Evolutionary conservation across 495 filamentous ascomycete genomes (phyloP).

Genomic region (Tuber calosporum): DNA sequence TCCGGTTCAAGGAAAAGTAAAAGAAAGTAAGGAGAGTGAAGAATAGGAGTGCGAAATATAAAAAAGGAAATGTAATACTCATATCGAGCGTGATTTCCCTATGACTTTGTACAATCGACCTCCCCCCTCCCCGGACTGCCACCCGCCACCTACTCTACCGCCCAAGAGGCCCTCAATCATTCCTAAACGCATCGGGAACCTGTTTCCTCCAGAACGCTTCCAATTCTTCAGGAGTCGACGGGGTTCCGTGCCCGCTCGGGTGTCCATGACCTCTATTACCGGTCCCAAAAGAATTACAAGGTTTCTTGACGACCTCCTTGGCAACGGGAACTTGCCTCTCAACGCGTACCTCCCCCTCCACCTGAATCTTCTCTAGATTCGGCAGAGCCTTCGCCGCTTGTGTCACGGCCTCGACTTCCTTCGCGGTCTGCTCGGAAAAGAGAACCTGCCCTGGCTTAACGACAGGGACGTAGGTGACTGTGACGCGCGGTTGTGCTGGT

Average conservation of each 20-base stretch:
- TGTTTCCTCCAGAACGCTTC: constrained; percentile 33
- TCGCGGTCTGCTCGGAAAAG: constrained; percentile 10
- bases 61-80: background rate
- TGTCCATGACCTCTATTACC: constrained; percentile 1
- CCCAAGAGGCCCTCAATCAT: background rate
- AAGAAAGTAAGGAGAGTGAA: background rate
- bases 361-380: constrained; percentile 21
- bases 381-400: constrained; percentile 14
- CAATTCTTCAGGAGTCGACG: constrained; percentile 15
- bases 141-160: background rate
- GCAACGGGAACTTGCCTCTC: too few relatives aligned
- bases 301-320: constrained; percentile 38
- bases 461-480: constrained; percentile 6
- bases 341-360: too few relatives aligned
- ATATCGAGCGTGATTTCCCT: background rate
- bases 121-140: background rate
- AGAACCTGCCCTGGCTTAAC: constrained; percentile 28
- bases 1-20: background rate
- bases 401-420: constrained; percentile 14
- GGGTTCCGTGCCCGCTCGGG: background rate
- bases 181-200: constrained; percentile 25
- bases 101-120: background rate
- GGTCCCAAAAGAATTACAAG: constrained; percentile 23
- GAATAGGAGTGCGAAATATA: background rate
- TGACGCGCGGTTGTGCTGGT: constrained; percentile 10